Conservation (phyloP, 1,284 basidiomycete species). For the Cryptococcus sp. region DNA sequence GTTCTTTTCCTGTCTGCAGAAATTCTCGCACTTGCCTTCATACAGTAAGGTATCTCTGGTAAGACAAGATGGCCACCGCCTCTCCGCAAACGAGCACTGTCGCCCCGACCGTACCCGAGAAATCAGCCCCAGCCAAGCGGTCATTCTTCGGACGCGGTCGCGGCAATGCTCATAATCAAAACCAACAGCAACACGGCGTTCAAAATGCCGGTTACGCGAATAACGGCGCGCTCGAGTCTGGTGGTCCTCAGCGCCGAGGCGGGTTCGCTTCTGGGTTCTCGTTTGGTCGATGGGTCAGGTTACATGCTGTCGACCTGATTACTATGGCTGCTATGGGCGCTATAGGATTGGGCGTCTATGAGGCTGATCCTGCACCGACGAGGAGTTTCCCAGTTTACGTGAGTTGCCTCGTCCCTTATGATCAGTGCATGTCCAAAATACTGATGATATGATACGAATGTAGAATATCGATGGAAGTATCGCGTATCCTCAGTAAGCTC, state of each 20-base stretch:
- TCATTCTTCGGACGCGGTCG: conserved; percentile 8
- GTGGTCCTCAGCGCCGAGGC: not conserved
- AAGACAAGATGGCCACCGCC: not conserved
- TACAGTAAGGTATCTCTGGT: not conserved
- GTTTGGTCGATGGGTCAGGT: conserved; percentile 25
- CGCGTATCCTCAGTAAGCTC: conserved; percentile 42
- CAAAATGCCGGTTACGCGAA: not conserved
- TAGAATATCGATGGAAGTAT: conserved; percentile 37
- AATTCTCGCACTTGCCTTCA: not conserved
- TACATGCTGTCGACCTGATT: conserved; percentile 32
- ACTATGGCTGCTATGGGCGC: conserved; percentile 51
- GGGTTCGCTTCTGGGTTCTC: conserved; percentile 19
- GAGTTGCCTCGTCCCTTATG: conserved; percentile 8
- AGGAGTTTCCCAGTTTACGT: conserved; percentile 47
- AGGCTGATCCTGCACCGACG: conserved; percentile 50
- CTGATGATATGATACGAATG: not conserved
- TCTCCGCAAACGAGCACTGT: conserved; percentile 4
- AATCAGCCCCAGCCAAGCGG: not conserved
- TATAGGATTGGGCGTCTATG: conserved; percentile 59
- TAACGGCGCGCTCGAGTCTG: conserved; percentile 1
- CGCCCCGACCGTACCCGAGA: conserved; percentile 8
- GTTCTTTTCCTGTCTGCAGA: not conserved
- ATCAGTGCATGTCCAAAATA: not conserved
- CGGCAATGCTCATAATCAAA: not conserved
- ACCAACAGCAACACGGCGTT: not conserved